Conservation (phyloP, 176 grass and related monocot genomes). For the Oryza brachyantha region DNA sequence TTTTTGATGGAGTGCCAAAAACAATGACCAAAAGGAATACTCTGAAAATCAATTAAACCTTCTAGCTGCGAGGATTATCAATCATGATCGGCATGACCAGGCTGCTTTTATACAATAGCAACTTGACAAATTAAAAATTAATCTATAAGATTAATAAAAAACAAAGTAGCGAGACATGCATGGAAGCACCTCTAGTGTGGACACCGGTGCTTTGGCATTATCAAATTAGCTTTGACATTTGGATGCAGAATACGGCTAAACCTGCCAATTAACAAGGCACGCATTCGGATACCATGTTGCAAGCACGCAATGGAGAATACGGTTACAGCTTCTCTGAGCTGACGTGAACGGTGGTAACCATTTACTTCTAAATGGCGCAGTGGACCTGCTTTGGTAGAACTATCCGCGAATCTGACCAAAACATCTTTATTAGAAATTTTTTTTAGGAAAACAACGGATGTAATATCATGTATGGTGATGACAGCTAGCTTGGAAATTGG, state of each 20-base stretch:
- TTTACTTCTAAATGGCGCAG: conserved; percentile 20
- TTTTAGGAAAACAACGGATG: conserved; percentile 22
- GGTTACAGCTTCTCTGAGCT: conserved; percentile 11
- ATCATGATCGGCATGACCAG: not conserved
- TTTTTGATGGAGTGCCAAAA: not conserved
- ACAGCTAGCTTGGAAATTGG: conserved; percentile 16
- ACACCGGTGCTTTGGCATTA: not conserved
- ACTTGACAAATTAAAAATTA: conserved; percentile 9
- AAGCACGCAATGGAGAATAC: conserved; percentile 3
- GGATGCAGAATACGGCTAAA: not conserved
- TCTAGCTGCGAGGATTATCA: not conserved
- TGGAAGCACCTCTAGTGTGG: not conserved
- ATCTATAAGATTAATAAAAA: not conserved
- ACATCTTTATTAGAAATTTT: not conserved
- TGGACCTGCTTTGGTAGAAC: conserved; percentile 27
- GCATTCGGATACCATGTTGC: not conserved
- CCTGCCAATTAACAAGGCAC: not conserved
- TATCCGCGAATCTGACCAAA: conserved; percentile 19
- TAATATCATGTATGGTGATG: not conserved
- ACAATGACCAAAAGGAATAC: not conserved
- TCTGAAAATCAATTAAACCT: not conserved
- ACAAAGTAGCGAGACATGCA: not conserved
- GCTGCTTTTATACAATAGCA: not conserved
- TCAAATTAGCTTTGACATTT: conserved; percentile 24
- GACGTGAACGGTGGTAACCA: conserved; percentile 21